Base-by-base conservation (phyloP, 768 basidiomycete species). In the Strobilomyces echinocephalus region DNA sequence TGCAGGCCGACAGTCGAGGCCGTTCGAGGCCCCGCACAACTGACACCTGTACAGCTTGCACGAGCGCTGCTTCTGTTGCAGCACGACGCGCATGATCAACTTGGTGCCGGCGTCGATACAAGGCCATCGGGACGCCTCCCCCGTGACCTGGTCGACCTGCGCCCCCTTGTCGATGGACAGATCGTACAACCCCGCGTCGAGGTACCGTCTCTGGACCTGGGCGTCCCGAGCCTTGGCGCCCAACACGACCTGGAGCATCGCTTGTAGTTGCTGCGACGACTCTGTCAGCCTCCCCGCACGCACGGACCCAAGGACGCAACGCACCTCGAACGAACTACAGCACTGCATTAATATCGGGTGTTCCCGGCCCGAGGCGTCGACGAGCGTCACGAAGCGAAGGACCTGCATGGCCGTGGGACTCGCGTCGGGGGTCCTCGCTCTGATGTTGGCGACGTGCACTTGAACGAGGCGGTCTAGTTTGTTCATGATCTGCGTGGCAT, bases 341-440 rank as follows among this genome's bases (percentile, higher is more conserved):
- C 56, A 57, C 18, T 69, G 56, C 59, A 69, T 53, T 20, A 48
- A 39, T 55, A 66, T 64, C 24, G 59, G 62, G 39, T 66, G 65
- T 21, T 59, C 50, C 18, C 67, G 55, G 43, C 64, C 67, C 8
- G 66, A 66, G 1, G 59, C 64, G 26, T 67, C 67, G 30, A 66
- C 26, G 34, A 69, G 57, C 26, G 59, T 67, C 8, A 59, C 62
- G 36, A 57, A 65, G 1, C 52, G 55, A 24, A 64, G 52, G 0
- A 66, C 50, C 28, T 61, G 67, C 43, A 35, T 51, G 16, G 64
- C 59, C 2, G 64, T 61, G 8, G 59, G 65, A 30, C 61, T 59
- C 12, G 46, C 24, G 11, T 16, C n/a, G n/a, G 38, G n/a, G 16
- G 51, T 26, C n/a, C 57, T 52, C 1, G 53, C 45, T 8, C 41